Percentiles rank a stretch among this genome's conserved stretches.
Evolutionary conservation across 2,329 filamentous ascomycete species (phyloP).

Genomic region (Nigrospora sphaerica): DNA sequence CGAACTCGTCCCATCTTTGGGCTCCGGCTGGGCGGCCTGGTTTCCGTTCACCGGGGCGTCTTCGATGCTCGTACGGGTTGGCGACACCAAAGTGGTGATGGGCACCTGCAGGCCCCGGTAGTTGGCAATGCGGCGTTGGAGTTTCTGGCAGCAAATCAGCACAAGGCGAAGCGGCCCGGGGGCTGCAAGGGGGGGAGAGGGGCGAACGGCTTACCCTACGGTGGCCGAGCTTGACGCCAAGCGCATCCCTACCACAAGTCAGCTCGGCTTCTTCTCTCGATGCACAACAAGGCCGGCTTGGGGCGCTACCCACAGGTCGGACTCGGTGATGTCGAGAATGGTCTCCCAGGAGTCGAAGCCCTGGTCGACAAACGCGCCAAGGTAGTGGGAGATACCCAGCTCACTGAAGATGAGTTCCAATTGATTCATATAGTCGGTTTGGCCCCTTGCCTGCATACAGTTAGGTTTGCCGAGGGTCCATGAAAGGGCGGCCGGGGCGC

Average conservation of each 20-base stretch:
- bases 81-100: conserved; percentile 42
- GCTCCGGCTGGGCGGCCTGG: conserved; percentile 36
- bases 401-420: conserved; percentile 62
- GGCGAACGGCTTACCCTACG: conserved; percentile 57
- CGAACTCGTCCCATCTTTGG: conserved; percentile 31
- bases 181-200: neutral
- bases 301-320: conserved; percentile 59
- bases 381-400: conserved; percentile 73
- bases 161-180: neutral
- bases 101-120: conserved; percentile 56
- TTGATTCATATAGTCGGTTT: conserved; percentile 46
- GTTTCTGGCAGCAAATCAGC: conserved; percentile 45
- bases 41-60: conserved; percentile 47
- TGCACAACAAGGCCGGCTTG: neutral
- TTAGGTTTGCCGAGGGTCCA: neutral
- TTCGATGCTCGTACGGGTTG: conserved; percentile 44
- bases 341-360: conserved; percentile 84
- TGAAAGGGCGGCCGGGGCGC: neutral
- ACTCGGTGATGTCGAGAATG: conserved; percentile 76
- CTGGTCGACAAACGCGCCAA: conserved; percentile 64
- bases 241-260: conserved; percentile 47
- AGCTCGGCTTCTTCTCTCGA: conserved; percentile 1
- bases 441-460: neutral
- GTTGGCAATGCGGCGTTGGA: conserved; percentile 77
- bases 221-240: conserved; percentile 75